Evolutionary conservation across 768 basidiomycete genomes (phyloP), one percentile per base, ranked within the genome.

Genomic region (Pleurotus sapidus): DNA sequence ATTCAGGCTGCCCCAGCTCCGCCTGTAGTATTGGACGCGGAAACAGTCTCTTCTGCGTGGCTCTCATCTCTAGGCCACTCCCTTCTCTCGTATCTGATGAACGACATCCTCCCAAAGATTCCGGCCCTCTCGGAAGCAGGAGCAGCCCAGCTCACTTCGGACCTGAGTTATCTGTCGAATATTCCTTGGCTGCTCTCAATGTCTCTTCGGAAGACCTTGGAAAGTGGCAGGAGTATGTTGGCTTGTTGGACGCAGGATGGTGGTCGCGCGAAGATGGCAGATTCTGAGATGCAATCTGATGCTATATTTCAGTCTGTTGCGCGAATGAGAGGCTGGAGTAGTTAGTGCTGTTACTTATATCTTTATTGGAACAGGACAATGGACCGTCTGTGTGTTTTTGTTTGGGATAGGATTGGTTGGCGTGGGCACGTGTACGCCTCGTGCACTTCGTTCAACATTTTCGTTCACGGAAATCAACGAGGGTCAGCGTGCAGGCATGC

Each of bases 131-230:
- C 85, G 2, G 61, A 68, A 8, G 73, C 79, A 0, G 96, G 95
- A 3, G 85, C 90, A 1, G 85, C 87, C 18, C 97, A 99, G 67
- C 80, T 99, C 17, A 77, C 82, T 2, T 88, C 89, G 3, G 97
- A 99, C 72, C 70, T 99, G 59, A 89, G 86, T 20, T 97, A 98
- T 72, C 77, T 99, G 40, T 84, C 86, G 2, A 97, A 96, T 63
- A 95, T 98, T 47, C 89, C 89, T 95, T 34, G 79, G 86, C 47
- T n/a, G 95, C 93, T 24, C 77, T 98, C 50, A 94, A 95, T 65
- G 93, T 96, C 4, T 93, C 96, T 62, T 88, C 80, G 64, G 83
- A 84, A 5, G 88, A 87, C 38, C 73, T 98, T 46, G 89, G 89
- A 61, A 76, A 74, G 65, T 98, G 96, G 96, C 85, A 82, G 68